Base-by-base conservation (phyloP, 2,329 filamentous ascomycete genomes). In the Hyphodiscus sp. region DNA sequence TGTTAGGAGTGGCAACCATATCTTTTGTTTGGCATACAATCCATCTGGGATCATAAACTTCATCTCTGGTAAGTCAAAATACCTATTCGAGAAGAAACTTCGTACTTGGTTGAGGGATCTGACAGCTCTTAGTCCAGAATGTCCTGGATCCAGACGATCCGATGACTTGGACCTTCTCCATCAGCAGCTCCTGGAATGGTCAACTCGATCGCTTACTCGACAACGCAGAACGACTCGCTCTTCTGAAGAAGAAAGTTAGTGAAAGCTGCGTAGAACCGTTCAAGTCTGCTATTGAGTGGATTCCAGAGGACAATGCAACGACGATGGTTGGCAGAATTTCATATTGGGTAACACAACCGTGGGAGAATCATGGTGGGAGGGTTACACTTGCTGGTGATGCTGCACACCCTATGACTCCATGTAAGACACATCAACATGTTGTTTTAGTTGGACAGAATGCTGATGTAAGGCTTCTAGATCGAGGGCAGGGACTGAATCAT, bases 401-500 rank as follows among this genome's bases (percentile, higher is more conserved):
- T 16, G 67, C 66, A n/a, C 68, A 70, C 53, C 62, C 65, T 20
- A 69, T 69, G 69, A 67, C 67, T 30, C 11, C 13, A 29, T 45
- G 15, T 20, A 10, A 2, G 26, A 38, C n/a, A 16, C 16, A n/a
- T 16, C 15, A 10, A 38, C 41, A 33, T n/a, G 11, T 45, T 43
- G 2, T 38, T 33, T 30, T 9, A 19, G 5, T 45, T 45, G 44
- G 47, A 7, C 30, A 20, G 11, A 13, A 20, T 10, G 2, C 33
- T 33, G 51, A 52, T 15, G 38, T 58, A 52, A 53, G 47, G 29
- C 9, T 41, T 15, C 47, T 55, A 82, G 79, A 77, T 59, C 69
- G 75, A 20, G 75, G 74, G 0, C 74, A 78, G 60, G 74, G 74
- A 0, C 67, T 77, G n/a, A 77, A 77, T 55, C 74, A 76, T 54